A percentile compares a stretch with the other conserved stretches of the same genome.
Evolutionary conservation across 139 green algal species (phyloP).

Genomic region (Chlamydomonas sp.): DNA sequence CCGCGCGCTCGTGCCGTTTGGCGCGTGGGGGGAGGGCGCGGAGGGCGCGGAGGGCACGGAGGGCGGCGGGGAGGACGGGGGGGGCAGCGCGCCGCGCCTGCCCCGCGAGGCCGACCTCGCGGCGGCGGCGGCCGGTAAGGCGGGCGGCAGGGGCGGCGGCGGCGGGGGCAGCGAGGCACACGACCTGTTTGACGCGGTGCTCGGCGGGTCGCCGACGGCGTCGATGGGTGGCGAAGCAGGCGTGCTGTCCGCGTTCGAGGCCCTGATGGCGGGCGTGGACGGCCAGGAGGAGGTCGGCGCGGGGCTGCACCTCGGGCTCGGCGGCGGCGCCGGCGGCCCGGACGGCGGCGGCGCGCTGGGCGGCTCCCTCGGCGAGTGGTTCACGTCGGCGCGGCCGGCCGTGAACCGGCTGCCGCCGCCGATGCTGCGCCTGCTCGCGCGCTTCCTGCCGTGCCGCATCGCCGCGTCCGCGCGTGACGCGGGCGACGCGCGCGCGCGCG

Average conservation of each 20-base stretch:
- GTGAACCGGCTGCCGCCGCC: conserved; percentile 5
- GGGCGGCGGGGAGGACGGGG: no score
- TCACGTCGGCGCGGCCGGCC: neutral
- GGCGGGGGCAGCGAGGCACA: neutral
- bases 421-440: conserved; percentile 2
- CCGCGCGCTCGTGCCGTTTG: no score
- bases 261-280: conserved; percentile 3
- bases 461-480: neutral
- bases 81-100: no score
- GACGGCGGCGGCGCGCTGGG: neutral
- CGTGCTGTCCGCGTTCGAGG: conserved; percentile 13
- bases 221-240: no score
- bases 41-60: no score
- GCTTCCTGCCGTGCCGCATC: conserved; percentile 13
- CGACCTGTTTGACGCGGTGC: no score
- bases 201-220: no score
- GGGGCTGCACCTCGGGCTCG: neutral
- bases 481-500: neutral
- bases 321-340: neutral
- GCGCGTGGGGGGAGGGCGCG: no score
- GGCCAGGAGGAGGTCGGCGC: conserved; percentile 5
- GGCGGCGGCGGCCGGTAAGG: no score
- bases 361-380: conserved; percentile 1
- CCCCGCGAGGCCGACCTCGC: no score
- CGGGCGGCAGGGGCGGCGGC: no score